A percentile compares a stretch with the other conserved stretches of the same genome.
phyloP scores from a whole-genome alignment of 805 yeast genomes.

The Cephaloascus albidus region DNA sequence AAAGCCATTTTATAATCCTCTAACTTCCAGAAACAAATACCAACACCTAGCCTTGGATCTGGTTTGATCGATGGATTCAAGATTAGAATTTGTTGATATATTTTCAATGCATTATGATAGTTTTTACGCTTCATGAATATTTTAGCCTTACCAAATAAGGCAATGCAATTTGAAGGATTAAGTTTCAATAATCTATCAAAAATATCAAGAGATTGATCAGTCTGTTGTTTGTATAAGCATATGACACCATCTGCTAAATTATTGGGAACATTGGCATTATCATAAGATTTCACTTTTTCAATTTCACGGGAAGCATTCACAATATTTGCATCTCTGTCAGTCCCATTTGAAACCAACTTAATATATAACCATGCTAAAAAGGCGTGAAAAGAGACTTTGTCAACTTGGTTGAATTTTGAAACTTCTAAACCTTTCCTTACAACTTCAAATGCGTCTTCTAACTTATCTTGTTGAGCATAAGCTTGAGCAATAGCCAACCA shows the following conservation, averaged over 20 bases:
- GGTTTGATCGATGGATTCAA: slow-evolving; percentile 74
- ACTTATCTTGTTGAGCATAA: slow-evolving; percentile 53
- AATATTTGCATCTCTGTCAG: slow-evolving; percentile 14
- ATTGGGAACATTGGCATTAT: slow-evolving; percentile 22
- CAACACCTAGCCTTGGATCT: slow-evolving; percentile 92
- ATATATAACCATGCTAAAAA: slow-evolving; percentile 70
- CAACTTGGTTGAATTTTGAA: slow-evolving; percentile 26
- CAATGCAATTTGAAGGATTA: slow-evolving; percentile 59
- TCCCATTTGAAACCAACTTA: slow-evolving; percentile 19
- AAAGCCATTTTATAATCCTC: slow-evolving; percentile 71
- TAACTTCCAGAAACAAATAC: slow-evolving; percentile 86
- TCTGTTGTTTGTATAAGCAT: slow-evolving; percentile 45
- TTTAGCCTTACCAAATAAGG: slow-evolving; percentile 79
- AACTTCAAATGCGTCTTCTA: slow-evolving; percentile 56
- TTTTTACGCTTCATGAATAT: slow-evolving; percentile 63
- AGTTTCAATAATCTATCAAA: slow-evolving; percentile 51
- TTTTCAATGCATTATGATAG: slow-evolving; percentile 62
- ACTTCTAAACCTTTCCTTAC: slow-evolving; percentile 48
- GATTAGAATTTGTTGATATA: slow-evolving; percentile 76
- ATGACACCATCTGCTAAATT: slow-evolving; percentile 64
- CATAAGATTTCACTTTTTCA: slow-evolving; percentile 6
- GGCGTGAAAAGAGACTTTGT: slow-evolving; percentile 43
- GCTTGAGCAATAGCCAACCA: slow-evolving; percentile 85
- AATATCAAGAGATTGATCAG: slow-evolving; percentile 62
- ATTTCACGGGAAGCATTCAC: slow-evolving; percentile 14